These are phyloP conservation scores for Volvox africanus DNA, from an alignment of 139 green algal genomes.

Conservation along the genomic window DNA sequence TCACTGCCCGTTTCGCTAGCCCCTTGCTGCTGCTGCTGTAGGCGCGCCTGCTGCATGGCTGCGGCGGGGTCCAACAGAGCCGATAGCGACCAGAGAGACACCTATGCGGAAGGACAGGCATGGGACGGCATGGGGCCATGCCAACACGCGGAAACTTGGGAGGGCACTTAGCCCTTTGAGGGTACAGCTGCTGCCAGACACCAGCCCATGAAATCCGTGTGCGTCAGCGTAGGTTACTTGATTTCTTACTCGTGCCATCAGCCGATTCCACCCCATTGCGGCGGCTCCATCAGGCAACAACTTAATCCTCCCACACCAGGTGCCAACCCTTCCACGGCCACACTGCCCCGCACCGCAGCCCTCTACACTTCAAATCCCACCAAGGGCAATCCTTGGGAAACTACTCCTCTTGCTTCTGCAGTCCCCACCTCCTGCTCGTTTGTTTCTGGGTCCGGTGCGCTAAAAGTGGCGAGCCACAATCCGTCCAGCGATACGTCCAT, in stretches of 20 bases:
- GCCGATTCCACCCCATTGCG: too few species aligned
- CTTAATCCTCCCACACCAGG: too few species aligned
- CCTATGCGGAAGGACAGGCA: slow-evolving; percentile 32
- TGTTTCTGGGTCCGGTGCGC: slow-evolving; percentile 51
- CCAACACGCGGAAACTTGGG: too few species aligned
- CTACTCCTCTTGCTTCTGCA: too few species aligned
- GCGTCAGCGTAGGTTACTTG: too few species aligned
- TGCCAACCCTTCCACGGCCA: background rate
- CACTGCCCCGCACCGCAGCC: background rate
- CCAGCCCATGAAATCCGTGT: too few species aligned
- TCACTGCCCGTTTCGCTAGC: background rate
- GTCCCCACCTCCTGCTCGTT: slow-evolving; percentile 64
- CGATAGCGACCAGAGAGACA: slow-evolving; percentile 68
- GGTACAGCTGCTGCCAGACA: too few species aligned
- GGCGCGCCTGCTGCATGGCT: background rate
- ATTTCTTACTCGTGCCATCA: too few species aligned
- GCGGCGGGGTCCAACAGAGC: slow-evolving; percentile 34
- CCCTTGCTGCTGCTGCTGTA: background rate
- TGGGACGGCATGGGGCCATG: too few species aligned
- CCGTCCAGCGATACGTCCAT: slow-evolving; percentile 77
- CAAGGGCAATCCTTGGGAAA: too few species aligned
- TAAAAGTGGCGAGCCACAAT: slow-evolving; percentile 68
- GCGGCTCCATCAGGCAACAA: too few species aligned
- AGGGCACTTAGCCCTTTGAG: too few species aligned
- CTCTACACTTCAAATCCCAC: background rate